Percentiles rank a stretch among this genome's conserved stretches.
phyloP scores from a whole-genome alignment of 257 asterid genomes.

The Oldenlandia corymbosa region DNA sequence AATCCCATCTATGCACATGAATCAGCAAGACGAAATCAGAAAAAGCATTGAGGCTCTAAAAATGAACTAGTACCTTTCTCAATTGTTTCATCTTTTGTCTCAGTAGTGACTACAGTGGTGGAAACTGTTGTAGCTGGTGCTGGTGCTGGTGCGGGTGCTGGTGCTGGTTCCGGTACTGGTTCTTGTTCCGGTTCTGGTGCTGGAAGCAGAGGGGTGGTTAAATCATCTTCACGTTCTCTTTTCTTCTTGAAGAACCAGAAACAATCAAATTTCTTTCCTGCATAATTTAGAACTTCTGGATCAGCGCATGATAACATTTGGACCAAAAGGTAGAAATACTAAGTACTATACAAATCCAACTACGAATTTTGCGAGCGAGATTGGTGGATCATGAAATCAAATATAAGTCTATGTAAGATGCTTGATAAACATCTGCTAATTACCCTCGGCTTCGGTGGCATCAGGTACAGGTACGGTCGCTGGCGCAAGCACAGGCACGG shows the following conservation, averaged over 20 bases:
- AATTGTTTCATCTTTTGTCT: not conserved
- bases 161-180: too few relatives aligned
- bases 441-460: slow-evolving; percentile 6
- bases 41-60: not conserved
- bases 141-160: not conserved
- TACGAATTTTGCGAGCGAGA: too few relatives aligned
- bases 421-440: not conserved
- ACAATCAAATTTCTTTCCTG: not conserved
- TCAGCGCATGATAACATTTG: not conserved
- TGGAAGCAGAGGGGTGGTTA: slow-evolving; percentile 7
- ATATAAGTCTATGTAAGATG: not conserved
- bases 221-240: not conserved
- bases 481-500: too few relatives aligned
- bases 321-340: not conserved
- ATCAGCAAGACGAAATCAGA: not conserved
- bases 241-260: slow-evolving; percentile 1
- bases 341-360: too few relatives aligned
- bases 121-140: not conserved
- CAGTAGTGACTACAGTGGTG: not conserved
- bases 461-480: not conserved
- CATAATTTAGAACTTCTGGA: not conserved
- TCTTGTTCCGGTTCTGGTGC: too few relatives aligned
- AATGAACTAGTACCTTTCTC: not conserved
- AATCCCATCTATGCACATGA: not conserved
- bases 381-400: not conserved